Evolutionary conservation across 768 basidiomycete genomes (phyloP), one percentile per base, ranked within the genome.

Genomic region (Roridomyces roridus): DNA sequence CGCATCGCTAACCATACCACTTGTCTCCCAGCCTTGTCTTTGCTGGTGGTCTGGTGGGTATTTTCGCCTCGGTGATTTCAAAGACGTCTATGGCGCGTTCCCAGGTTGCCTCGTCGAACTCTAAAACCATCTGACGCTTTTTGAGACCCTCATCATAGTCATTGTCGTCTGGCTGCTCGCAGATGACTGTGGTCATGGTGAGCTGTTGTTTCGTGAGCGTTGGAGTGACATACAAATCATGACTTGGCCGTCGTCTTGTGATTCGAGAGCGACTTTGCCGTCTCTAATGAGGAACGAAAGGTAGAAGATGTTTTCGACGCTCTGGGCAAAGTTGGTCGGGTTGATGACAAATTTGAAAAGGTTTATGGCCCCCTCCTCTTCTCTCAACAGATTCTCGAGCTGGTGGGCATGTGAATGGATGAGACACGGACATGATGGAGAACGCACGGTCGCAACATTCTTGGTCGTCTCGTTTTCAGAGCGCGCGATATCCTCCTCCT

Each of bases 251-350:
- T 89, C 78, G 8, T 84, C 77, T 28, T 81, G 76, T 6, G 83
- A 80, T 61, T 94, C 89, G 25, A 92, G 77, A 11, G 88, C 88
- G 55, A 87, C 92, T 66, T 85, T 83, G 3, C 90, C 94, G 60
- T 96, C 92, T 26, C 91, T 83, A 42, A 97, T 91, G 59, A 97
- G 80, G 75, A 99, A 98, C 0, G 93, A 94, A 2, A 96, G 80
- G 67, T 97, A 95, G 70, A 99, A 98, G 21, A 96, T 78, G 69
- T 99, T 99, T 74, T 99, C 97, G 14, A 98, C 94, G 0, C 92
- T 93, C 68, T 99, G 96, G 0, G 88, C 90, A 67, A 93, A 99
- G 65, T 91, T 87, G 25, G 88, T 73, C 12, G 97, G 97, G 68
- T 99, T 96, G 60, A 97, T 78, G 49, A 98, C 80, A 67, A 98